A percentile compares a stretch with the other conserved stretches of the same genome.
These are phyloP conservation scores for Hyaloscypha bicolor DNA, from an alignment of 495 filamentous ascomycete genomes.

Conservation along the genomic window DNA sequence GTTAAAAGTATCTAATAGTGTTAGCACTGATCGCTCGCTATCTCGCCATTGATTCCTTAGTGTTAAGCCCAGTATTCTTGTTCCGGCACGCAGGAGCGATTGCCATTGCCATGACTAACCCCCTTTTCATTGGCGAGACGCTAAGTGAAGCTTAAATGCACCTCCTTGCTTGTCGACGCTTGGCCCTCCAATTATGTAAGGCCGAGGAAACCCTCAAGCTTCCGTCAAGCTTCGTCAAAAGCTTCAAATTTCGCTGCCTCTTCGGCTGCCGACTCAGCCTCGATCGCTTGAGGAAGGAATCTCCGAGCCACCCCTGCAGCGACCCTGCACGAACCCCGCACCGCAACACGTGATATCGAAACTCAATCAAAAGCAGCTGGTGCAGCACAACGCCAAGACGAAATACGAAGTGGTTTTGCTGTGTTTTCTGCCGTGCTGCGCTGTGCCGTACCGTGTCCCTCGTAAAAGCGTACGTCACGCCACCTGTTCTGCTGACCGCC, in stretches of 20 bases:
- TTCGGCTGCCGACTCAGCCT: neutral
- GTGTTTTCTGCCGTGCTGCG: neutral
- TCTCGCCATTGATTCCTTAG: no score
- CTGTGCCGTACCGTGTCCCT: neutral
- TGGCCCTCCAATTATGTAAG: neutral
- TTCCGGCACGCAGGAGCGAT: no score
- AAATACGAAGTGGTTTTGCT: neutral
- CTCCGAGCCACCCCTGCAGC: neutral
- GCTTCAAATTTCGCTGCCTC: neutral
- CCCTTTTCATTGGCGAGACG: neutral
- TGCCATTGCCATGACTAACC: neutral
- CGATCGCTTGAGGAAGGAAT: neutral
- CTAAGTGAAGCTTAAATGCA: neutral
- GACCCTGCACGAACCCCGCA: neutral
- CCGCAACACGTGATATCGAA: neutral
- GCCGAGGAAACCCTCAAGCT: neutral
- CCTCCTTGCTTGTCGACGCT: neutral
- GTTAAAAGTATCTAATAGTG: no score
- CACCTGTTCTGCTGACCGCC: neutral
- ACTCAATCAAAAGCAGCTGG: neutral
- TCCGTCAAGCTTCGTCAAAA: neutral
- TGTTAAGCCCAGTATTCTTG: no score
- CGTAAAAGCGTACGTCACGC: neutral
- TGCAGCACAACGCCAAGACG: neutral
- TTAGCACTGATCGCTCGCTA: no score